A percentile compares a stretch with the other conserved stretches of the same genome.
Evolutionary conservation across 805 yeast genomes (phyloP).

Genomic region (Suhomyces sp.): DNA sequence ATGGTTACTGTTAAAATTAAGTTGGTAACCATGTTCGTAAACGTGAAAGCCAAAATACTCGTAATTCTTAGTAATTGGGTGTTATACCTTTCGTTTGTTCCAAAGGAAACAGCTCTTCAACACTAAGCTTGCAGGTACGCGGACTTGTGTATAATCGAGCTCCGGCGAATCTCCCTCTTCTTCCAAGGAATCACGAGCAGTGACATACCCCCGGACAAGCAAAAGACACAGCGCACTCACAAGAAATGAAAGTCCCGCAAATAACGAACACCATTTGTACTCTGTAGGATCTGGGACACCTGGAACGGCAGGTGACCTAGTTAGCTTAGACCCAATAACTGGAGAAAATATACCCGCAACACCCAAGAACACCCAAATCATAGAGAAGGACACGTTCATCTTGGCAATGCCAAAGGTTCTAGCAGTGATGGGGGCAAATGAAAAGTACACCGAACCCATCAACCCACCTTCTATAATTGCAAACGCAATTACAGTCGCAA

Average conservation of each 20-base stretch:
- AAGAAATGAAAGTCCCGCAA: conserved; percentile 18
- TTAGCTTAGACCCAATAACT: conserved; percentile 19
- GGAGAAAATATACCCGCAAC: conserved; percentile 21
- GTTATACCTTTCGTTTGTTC: not conserved
- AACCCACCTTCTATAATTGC: conserved; percentile 15
- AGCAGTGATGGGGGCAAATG: conserved; percentile 17
- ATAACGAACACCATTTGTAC: conserved; percentile 18
- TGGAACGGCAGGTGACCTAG: conserved; percentile 9
- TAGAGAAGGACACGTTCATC: conserved; percentile 17
- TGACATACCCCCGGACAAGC: conserved; percentile 20
- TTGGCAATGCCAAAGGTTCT: conserved; percentile 17
- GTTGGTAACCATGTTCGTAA: no score
- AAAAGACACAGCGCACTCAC: conserved; percentile 14
- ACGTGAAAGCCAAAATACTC: no score
- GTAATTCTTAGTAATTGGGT: no score
- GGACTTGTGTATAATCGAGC: conserved; percentile 2
- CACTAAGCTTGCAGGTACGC: not conserved
- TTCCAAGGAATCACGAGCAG: conserved; percentile 10
- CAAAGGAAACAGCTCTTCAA: not conserved
- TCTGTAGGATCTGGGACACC: conserved; percentile 12
- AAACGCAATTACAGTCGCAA: conserved; percentile 14
- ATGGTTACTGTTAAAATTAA: no score
- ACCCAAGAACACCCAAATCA: conserved; percentile 22
- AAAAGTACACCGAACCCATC: conserved; percentile 22
- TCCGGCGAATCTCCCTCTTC: not conserved